phyloP scores from a whole-genome alignment of 768 basidiomycete species.

The Cystofilobasidium bisporidii region DNA sequence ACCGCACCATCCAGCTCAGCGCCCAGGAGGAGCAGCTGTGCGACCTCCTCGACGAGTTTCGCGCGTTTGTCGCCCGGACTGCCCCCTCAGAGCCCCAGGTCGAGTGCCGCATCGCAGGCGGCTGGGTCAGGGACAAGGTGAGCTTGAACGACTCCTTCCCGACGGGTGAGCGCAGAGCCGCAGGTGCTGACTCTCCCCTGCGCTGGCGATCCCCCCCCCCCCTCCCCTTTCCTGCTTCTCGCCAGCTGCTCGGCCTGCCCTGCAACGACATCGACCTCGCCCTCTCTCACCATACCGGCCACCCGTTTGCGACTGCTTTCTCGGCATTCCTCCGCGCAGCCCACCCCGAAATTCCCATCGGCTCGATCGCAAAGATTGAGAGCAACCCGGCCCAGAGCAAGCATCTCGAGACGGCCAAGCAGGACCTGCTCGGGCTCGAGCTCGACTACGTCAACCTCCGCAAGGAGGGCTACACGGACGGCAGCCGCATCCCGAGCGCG shows the following conservation, averaged over 20 bases:
- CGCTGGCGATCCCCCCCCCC: background rate
- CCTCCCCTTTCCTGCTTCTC: background rate
- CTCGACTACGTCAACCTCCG: conserved; percentile 90
- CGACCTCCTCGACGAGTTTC: conserved; percentile 68
- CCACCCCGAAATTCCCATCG: conserved; percentile 32
- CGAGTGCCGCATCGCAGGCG: conserved; percentile 82
- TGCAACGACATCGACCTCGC: conserved; percentile 93
- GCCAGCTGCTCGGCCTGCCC: conserved; percentile 62
- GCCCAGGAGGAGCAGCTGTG: conserved; percentile 58
- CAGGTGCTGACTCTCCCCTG: background rate
- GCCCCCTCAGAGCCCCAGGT: conserved; percentile 48
- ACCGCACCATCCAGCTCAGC: conserved; percentile 16
- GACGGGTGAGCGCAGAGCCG: too few relatives aligned
- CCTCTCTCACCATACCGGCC: conserved; percentile 76
- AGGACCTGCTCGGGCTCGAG: conserved; percentile 66
- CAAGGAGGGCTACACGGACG: conserved; percentile 78
- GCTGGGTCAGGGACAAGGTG: conserved; percentile 99
- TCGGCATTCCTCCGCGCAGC: conserved; percentile 50
- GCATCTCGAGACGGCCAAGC: conserved; percentile 89
- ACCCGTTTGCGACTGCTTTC: conserved; percentile 73
- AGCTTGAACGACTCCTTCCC: too few relatives aligned
- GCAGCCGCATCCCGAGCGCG: conserved; percentile 78
- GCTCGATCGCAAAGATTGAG: conserved; percentile 66
- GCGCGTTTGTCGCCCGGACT: conserved; percentile 47
- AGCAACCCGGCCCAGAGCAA: conserved; percentile 96